Evolutionary conservation across 768 basidiomycete species (phyloP).

Genomic region (Gloeopeniophorella convolvens): DNA sequence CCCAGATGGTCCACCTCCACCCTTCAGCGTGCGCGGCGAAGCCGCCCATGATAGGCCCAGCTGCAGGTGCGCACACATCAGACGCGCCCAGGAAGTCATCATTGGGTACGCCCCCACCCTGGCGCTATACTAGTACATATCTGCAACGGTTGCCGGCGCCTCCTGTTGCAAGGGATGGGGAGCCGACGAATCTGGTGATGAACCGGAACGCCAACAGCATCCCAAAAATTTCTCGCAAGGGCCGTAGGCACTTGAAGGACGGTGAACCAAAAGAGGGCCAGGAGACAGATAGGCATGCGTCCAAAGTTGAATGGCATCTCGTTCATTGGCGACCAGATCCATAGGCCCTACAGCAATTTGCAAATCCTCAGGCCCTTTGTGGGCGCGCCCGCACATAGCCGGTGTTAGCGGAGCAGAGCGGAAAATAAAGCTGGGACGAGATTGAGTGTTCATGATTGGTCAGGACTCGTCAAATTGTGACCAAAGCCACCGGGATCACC

Average conservation of each 20-base stretch:
- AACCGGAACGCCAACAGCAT: conserved; percentile 32
- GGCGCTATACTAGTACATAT: conserved; percentile 24
- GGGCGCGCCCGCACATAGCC: no score
- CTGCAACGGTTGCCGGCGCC: conserved; percentile 26
- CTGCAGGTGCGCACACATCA: conserved; percentile 26
- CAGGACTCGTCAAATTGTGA: no score
- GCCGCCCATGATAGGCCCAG: conserved; percentile 31
- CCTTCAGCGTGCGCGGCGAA: conserved; percentile 29
- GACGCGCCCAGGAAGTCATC: conserved; percentile 26
- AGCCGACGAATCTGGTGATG: conserved; percentile 31
- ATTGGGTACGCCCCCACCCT: conserved; percentile 24
- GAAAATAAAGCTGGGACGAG: no score
- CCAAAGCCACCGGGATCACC: no score
- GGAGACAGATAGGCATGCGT: conserved; percentile 30
- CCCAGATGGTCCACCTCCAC: conserved; percentile 33
- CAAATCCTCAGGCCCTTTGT: no score
- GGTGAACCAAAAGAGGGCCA: conserved; percentile 28
- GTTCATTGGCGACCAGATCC: conserved; percentile 28
- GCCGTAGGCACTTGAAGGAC: conserved; percentile 31
- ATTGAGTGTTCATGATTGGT: no score
- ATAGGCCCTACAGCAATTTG: no score
- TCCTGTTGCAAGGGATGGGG: conserved; percentile 31
- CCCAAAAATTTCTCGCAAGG: conserved; percentile 26
- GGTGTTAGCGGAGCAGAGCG: no score
- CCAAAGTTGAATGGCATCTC: conserved; percentile 31